These are phyloP conservation scores for Globisporangium perplexum DNA, from an alignment of 352 stramenopile species.

Conservation along the genomic window DNA sequence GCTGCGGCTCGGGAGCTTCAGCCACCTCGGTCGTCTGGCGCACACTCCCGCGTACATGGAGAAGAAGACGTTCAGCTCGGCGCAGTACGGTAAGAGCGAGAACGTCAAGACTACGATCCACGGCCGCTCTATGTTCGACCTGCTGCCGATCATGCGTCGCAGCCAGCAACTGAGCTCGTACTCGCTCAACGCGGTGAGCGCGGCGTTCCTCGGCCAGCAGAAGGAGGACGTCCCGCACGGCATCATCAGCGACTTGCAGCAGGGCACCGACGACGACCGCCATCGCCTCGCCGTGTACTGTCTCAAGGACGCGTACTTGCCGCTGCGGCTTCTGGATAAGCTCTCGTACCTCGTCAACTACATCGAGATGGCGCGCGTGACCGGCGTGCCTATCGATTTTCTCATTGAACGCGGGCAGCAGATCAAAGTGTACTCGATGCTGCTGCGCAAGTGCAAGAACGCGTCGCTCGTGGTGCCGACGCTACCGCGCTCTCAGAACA, in stretches of 20 bases:
- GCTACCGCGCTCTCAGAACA: constrained; percentile 83
- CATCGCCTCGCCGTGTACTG: constrained; percentile 99
- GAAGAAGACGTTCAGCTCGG: constrained; percentile 97
- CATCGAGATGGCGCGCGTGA: constrained; percentile 99
- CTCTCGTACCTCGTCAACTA: constrained; percentile 99
- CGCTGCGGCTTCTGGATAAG: constrained; percentile 97
- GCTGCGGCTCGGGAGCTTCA: constrained; percentile 77
- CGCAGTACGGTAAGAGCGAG: constrained; percentile 96
- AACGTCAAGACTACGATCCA: constrained; percentile 98
- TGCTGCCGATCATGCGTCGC: constrained; percentile 99
- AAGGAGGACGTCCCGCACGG: constrained; percentile 99
- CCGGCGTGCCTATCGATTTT: constrained; percentile 96
- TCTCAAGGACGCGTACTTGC: constrained; percentile 98
- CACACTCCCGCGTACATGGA: constrained; percentile 90
- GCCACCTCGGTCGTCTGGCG: constrained; percentile 84
- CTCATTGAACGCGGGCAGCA: constrained; percentile 98
- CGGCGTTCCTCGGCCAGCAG: constrained; percentile 96
- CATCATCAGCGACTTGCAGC: constrained; percentile 95
- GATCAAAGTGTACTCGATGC: constrained; percentile 99
- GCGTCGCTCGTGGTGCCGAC: constrained; percentile 96
- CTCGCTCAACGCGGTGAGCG: constrained; percentile 98
- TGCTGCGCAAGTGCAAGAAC: constrained; percentile 95
- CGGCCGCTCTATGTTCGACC: constrained; percentile 98
- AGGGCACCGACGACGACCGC: constrained; percentile 96
- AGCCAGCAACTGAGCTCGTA: constrained; percentile 99